A percentile compares a stretch with the other conserved stretches of the same genome.
phyloP scores from a whole-genome alignment of 495 filamentous ascomycete genomes.

The Penicillium fimorum region DNA sequence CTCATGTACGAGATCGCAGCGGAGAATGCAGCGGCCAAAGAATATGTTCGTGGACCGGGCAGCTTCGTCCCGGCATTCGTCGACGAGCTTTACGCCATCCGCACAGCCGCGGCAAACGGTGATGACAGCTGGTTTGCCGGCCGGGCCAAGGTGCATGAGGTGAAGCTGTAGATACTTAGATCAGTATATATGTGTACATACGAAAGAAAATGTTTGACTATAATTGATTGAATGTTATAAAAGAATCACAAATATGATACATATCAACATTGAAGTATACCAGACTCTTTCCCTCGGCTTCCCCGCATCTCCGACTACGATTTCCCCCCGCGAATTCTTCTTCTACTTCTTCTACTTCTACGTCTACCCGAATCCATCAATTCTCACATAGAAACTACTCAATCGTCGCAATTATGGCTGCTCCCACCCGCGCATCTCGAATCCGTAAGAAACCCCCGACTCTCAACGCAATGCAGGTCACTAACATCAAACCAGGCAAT shows the following conservation, averaged over 20 bases:
- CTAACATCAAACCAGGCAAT: constrained; percentile 50
- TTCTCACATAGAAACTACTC: background rate
- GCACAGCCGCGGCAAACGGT: constrained; percentile 44
- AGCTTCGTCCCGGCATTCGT: constrained; percentile 87
- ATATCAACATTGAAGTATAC: too few species aligned
- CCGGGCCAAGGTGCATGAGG: constrained; percentile 53
- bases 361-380: background rate
- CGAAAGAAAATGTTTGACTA: background rate
- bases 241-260: background rate
- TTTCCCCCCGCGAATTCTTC: constrained; percentile 17
- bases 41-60: constrained; percentile 73
- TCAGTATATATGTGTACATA: constrained; percentile 13
- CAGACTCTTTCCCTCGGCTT: constrained; percentile 20
- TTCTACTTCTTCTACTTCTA: background rate
- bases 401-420: constrained; percentile 29
- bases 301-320: constrained; percentile 28
- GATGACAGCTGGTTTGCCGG: constrained; percentile 53
- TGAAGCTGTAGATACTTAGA: constrained; percentile 30
- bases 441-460: constrained; percentile 29
- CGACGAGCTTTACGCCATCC: constrained; percentile 63
- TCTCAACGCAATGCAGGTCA: constrained; percentile 4
- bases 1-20: constrained; percentile 84
- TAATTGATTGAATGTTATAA: background rate
- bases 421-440: constrained; percentile 29
- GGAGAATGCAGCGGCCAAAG: constrained; percentile 61